Percentiles rank a stretch among this genome's conserved stretches.
These are phyloP conservation scores for Psilocybe mexicana DNA, from an alignment of 1,284 basidiomycete genomes.

Conservation along the genomic window DNA sequence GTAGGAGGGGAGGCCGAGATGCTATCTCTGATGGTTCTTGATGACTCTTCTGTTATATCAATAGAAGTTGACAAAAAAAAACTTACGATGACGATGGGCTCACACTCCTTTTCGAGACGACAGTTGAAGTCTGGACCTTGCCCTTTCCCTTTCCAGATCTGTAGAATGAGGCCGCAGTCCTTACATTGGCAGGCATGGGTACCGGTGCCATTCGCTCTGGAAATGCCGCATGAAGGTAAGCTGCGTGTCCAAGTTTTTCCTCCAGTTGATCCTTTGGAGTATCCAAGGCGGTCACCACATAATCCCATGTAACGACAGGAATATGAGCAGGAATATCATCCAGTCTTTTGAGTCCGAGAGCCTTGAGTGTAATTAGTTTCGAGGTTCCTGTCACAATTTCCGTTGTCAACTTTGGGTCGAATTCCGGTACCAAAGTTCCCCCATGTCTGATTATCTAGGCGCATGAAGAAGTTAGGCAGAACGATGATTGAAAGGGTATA, in stretches of 20 bases:
- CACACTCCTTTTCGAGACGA: neutral
- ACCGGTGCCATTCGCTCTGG: constrained; percentile 1
- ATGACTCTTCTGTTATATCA: neutral
- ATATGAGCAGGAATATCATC: constrained; percentile 60
- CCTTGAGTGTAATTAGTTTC: constrained; percentile 34
- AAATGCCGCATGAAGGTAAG: constrained; percentile 4
- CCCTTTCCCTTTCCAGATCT: constrained; percentile 4
- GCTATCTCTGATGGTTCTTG: neutral
- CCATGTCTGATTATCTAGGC: constrained; percentile 58
- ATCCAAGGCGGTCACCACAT: constrained; percentile 44
- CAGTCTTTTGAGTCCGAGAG: constrained; percentile 45
- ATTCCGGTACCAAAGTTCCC: constrained; percentile 54
- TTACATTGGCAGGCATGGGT: neutral
- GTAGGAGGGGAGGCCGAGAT: neutral
- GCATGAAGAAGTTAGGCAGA: neutral
- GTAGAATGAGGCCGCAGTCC: neutral
- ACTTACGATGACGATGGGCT: neutral
- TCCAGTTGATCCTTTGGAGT: neutral
- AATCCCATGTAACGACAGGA: constrained; percentile 62
- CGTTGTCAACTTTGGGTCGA: constrained; percentile 54
- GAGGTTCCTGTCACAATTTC: constrained; percentile 54
- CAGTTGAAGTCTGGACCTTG: neutral
- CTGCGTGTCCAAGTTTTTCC: neutral
- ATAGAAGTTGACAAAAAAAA: neutral
- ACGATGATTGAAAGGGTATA: neutral